Conservation (phyloP, 192 early-diverging fungal genomes). For the Coemansia interrupta region DNA sequence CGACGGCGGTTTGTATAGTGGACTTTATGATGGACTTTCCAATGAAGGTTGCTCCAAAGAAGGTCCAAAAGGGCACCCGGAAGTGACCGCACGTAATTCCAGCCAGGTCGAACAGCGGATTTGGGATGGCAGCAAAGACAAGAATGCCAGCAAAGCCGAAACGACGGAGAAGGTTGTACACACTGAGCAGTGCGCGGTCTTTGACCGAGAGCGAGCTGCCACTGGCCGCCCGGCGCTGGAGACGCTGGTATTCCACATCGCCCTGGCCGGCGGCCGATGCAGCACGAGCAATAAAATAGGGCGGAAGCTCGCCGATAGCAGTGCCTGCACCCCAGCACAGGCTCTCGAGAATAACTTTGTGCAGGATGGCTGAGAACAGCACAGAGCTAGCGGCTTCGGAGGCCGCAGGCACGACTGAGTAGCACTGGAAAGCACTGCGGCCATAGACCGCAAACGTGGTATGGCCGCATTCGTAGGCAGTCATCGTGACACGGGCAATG, state of each 20-base stretch:
- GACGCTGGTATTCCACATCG: slow-evolving; percentile 38
- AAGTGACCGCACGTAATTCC: slow-evolving; percentile 95
- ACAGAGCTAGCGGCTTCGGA: slow-evolving; percentile 26
- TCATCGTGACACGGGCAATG: slow-evolving; percentile 85
- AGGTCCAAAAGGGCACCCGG: slow-evolving; percentile 84
- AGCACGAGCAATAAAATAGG: slow-evolving; percentile 90
- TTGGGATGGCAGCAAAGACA: slow-evolving; percentile 92
- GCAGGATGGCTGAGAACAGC: slow-evolving; percentile 61
- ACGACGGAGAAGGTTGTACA: slow-evolving; percentile 68
- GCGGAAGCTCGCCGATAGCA: slow-evolving; percentile 88
- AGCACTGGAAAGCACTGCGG: slow-evolving; percentile 54
- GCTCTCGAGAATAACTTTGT: slow-evolving; percentile 71
- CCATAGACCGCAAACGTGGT: slow-evolving; percentile 73
- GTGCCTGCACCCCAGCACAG: slow-evolving; percentile 95
- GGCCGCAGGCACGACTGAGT: slow-evolving; percentile 3
- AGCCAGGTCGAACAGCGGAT: slow-evolving; percentile 93
- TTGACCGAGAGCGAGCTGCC: slow-evolving; percentile 57
- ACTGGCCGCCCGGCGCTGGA: slow-evolving; percentile 25
- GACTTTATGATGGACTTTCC: slow-evolving; percentile 91
- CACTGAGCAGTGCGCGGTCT: slow-evolving; percentile 62
- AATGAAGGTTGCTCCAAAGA: slow-evolving; percentile 92
- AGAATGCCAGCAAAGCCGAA: slow-evolving; percentile 90
- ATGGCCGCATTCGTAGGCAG: slow-evolving; percentile 76
- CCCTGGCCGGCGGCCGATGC: slow-evolving; percentile 43
- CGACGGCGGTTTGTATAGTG: slow-evolving; percentile 74